phyloP scores from a whole-genome alignment of 192 early-diverging fungal genomes.

The Coemansia erecta region DNA sequence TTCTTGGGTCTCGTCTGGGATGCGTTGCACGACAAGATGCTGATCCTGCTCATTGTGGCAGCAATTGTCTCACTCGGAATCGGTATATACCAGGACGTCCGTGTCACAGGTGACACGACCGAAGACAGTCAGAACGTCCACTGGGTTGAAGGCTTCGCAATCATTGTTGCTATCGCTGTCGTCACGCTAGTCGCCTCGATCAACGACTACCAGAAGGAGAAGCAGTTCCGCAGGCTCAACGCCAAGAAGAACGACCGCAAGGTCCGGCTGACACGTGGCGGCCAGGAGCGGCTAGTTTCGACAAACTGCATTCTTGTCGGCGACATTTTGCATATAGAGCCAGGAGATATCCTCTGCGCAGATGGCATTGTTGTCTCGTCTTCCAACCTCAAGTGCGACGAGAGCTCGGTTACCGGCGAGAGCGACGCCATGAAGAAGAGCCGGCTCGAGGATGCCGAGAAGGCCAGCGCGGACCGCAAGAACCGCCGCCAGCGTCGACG shows the following conservation, averaged over 20 bases:
- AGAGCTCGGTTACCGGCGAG: conserved; percentile 93
- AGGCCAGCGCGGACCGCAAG: conserved; percentile 28
- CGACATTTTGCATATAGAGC: conserved; percentile 82
- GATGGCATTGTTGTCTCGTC: conserved; percentile 85
- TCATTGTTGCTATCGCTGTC: conserved; percentile 76
- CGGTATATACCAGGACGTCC: conserved; percentile 80
- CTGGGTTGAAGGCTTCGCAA: conserved; percentile 87
- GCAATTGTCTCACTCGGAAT: conserved; percentile 76
- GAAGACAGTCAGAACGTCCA: conserved; percentile 56
- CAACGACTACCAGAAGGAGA: conserved; percentile 86
- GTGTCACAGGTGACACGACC: conserved; percentile 37
- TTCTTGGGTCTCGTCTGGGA: conserved; percentile 79
- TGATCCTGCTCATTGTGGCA: conserved; percentile 74
- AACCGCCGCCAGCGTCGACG: conserved; percentile 42
- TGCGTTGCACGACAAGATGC: conserved; percentile 77
- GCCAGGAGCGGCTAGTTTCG: conserved; percentile 65
- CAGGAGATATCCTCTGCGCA: conserved; percentile 89
- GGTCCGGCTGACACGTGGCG: conserved; percentile 74
- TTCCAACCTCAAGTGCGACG: conserved; percentile 84
- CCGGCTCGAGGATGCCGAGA: conserved; percentile 51
- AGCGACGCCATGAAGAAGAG: conserved; percentile 86
- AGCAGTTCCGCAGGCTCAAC: conserved; percentile 80
- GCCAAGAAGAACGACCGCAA: conserved; percentile 82
- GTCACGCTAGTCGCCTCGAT: conserved; percentile 74
- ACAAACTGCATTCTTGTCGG: conserved; percentile 84